These are phyloP conservation scores for Boletus fagicola DNA, from an alignment of 768 basidiomycete species.

Conservation along the genomic window DNA sequence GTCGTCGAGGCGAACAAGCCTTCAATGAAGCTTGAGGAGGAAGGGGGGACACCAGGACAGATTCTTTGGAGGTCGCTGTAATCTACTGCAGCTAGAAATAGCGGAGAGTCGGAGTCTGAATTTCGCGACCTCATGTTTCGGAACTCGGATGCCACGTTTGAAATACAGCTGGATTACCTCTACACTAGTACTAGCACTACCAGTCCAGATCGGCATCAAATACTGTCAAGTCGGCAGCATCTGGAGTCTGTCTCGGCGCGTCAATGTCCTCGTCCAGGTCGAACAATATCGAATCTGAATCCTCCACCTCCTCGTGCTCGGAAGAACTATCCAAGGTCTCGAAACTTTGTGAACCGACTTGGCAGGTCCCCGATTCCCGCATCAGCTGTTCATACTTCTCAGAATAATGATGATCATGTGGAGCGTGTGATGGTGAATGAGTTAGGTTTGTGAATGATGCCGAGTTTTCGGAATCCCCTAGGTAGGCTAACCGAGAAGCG, in stretches of 20 bases:
- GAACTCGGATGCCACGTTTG: constrained; percentile 26
- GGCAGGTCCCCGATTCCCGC: constrained; percentile 1
- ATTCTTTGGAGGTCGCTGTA: constrained; percentile 17
- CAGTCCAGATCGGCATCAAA: not conserved
- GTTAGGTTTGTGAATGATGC: constrained; percentile 3
- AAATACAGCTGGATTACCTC: constrained; percentile 14
- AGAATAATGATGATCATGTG: constrained; percentile 13
- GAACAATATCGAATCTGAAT: constrained; percentile 19
- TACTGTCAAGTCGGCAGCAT: constrained; percentile 2
- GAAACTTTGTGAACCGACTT: constrained; percentile 10
- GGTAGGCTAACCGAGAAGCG: constrained; percentile 13
- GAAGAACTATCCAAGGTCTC: constrained; percentile 7
- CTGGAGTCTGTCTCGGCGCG: not conserved
- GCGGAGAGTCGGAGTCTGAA: constrained; percentile 33
- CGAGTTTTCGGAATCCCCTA: constrained; percentile 20
- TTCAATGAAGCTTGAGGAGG: constrained; percentile 2
- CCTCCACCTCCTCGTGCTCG: constrained; percentile 6
- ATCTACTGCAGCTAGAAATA: constrained; percentile 18
- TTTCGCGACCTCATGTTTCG: constrained; percentile 30
- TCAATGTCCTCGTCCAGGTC: constrained; percentile 12
- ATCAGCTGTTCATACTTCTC: constrained; percentile 18
- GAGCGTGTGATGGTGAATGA: constrained; percentile 8
- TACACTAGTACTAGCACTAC: not conserved
- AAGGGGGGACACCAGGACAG: not conserved
- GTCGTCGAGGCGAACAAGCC: constrained; percentile 23